phyloP scores from a whole-genome alignment of 2,329 filamentous ascomycete species.

The Diaporthe vaccinii region DNA sequence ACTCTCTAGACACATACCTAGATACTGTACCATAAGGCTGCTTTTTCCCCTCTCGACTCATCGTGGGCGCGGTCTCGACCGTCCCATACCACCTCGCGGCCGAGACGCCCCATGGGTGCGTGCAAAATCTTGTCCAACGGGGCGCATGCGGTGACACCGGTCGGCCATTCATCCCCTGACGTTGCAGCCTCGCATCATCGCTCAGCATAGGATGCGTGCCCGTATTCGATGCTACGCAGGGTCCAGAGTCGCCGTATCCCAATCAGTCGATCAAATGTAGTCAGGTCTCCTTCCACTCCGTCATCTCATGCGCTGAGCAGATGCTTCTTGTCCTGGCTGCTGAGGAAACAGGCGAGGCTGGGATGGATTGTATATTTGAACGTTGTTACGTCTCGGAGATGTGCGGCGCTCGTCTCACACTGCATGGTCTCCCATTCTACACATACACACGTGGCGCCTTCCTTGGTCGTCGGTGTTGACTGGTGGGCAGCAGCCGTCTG shows the following conservation, averaged over 20 bases:
- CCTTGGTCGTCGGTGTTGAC: too few species aligned
- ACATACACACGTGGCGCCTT: background rate
- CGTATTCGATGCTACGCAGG: background rate
- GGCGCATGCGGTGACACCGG: constrained; percentile 2
- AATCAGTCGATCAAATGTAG: too few species aligned
- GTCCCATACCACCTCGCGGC: too few species aligned
- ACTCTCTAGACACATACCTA: too few species aligned
- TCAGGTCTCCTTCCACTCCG: background rate
- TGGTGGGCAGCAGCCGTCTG: too few species aligned
- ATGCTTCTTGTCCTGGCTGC: background rate
- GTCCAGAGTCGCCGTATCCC: background rate
- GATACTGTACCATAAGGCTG: background rate
- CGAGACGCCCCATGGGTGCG: background rate
- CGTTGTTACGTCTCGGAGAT: background rate
- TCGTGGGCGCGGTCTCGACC: background rate
- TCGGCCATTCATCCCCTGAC: constrained; percentile 1
- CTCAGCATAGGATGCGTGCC: background rate
- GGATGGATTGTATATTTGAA: background rate
- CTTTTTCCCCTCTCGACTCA: background rate
- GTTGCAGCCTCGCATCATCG: constrained; percentile 13
- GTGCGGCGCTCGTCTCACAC: background rate
- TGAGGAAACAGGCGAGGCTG: background rate
- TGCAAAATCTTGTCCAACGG: background rate
- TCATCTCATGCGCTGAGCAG: background rate
- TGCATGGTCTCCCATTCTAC: background rate